A percentile compares a stretch with the other conserved stretches of the same genome.
Evolutionary conservation across 352 stramenopile genomes (phyloP).

Genomic region (Globisporangium perplexum): DNA sequence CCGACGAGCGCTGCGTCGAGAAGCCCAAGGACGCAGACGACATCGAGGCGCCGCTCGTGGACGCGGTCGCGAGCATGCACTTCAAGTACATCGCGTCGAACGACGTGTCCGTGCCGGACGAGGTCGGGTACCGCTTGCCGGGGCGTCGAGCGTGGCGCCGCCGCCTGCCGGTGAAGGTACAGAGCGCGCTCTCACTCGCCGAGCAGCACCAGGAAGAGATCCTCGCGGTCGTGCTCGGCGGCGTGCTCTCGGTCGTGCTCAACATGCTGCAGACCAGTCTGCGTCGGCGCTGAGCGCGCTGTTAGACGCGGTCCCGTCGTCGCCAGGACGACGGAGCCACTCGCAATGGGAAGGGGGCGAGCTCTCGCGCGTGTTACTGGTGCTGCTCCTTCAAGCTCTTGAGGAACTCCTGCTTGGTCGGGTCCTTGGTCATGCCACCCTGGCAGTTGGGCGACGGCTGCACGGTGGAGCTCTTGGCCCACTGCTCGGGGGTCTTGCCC

Average conservation of each 20-base stretch:
- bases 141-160: conserved; percentile 32
- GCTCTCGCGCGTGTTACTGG: not conserved
- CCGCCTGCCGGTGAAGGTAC: conserved; percentile 28
- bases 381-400: conserved; percentile 22
- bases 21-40: conserved; percentile 54
- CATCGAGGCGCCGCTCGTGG: conserved; percentile 58
- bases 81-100: conserved; percentile 68
- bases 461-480: conserved; percentile 50
- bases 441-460: conserved; percentile 65
- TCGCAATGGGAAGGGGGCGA: too few relatives aligned
- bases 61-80: conserved; percentile 58
- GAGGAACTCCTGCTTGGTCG: conserved; percentile 63
- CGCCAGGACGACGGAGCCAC: too few relatives aligned
- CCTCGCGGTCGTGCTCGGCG: conserved; percentile 55
- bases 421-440: conserved; percentile 67
- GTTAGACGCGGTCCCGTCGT: too few relatives aligned
- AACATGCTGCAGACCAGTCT: conserved; percentile 64
- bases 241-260: conserved; percentile 65
- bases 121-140: conserved; percentile 31
- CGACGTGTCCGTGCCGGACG: conserved; percentile 51
- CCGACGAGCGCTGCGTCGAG: conserved; percentile 44
- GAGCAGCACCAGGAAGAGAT: conserved; percentile 75
- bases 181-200: conserved; percentile 34
- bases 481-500: conserved; percentile 92
- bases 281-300: conserved; percentile 24